A percentile compares a stretch with the other conserved stretches of the same genome.
Evolutionary conservation across 2,329 filamentous ascomycete species (phyloP).

Genomic region (Zymoseptoria brevis): DNA sequence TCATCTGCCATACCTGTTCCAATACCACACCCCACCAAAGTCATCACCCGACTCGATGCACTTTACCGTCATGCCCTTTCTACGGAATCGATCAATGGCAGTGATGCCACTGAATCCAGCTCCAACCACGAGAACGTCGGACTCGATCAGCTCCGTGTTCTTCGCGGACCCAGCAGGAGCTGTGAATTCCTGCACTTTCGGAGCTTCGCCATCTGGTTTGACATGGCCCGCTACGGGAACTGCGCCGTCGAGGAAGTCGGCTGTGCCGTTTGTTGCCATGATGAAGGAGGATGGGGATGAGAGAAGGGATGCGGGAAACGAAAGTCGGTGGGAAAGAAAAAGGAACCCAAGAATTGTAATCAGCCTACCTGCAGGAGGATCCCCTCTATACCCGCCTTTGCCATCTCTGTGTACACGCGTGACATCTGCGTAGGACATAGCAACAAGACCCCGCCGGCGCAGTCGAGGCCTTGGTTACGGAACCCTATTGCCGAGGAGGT

Average conservation of each 20-base stretch:
- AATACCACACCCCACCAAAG: slow-evolving; percentile 34
- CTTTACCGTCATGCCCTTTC: slow-evolving; percentile 27
- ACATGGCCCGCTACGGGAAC: slow-evolving; percentile 7
- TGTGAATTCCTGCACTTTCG: slow-evolving; percentile 11
- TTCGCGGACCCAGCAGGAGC: not conserved
- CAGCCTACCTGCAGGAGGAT: not conserved
- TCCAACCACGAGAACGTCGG: slow-evolving; percentile 29
- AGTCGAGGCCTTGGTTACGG: not conserved
- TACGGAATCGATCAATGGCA: slow-evolving; percentile 28
- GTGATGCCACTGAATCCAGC: slow-evolving; percentile 38
- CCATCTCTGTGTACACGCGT: not conserved
- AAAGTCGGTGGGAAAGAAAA: not conserved
- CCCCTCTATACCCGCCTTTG: not conserved
- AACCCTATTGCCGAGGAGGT: not conserved
- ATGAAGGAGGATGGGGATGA: not conserved
- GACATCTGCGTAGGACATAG: not conserved
- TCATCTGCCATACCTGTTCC: slow-evolving; percentile 27
- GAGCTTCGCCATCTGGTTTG: slow-evolving; percentile 2
- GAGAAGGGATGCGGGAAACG: not conserved
- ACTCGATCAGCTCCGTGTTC: slow-evolving; percentile 6
- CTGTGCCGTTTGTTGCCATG: slow-evolving; percentile 4
- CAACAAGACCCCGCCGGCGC: not conserved
- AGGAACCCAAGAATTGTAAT: not conserved
- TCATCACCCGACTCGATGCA: slow-evolving; percentile 31
- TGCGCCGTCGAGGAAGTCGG: slow-evolving; percentile 9